A percentile compares a stretch with the other conserved stretches of the same genome.
These are phyloP conservation scores for Saccharum hybrid DNA, from an alignment of 202 grass and related monocot species.

Conservation along the genomic window DNA sequence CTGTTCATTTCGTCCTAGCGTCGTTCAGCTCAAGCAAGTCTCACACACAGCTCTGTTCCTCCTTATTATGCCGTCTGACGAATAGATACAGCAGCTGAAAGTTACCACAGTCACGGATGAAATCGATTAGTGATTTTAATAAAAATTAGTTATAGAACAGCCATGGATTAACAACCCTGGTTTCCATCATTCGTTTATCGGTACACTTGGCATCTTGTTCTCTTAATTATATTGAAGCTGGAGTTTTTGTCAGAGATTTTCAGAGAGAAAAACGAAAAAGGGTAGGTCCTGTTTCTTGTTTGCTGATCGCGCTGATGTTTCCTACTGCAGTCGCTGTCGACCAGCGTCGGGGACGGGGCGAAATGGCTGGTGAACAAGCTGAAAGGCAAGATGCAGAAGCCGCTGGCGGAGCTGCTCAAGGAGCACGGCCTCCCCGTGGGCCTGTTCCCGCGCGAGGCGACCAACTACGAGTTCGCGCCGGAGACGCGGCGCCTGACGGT, in stretches of 20 bases:
- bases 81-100: not conserved
- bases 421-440: slow-evolving; percentile 82
- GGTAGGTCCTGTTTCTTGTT: too few relatives aligned
- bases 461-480: slow-evolving; percentile 84
- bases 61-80: not conserved
- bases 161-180: not conserved
- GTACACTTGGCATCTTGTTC: not conserved
- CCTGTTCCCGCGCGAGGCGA: slow-evolving; percentile 81
- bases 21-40: not conserved
- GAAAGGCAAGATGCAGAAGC: slow-evolving; percentile 97
- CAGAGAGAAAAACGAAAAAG: not conserved
- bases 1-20: not conserved
- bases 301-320: slow-evolving; percentile 15
- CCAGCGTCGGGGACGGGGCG: slow-evolving; percentile 70
- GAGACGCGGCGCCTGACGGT: slow-evolving; percentile 79
- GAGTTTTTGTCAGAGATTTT: not conserved
- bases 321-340: slow-evolving; percentile 73
- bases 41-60: too few relatives aligned
- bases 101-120: too few relatives aligned
- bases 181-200: not conserved
- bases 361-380: slow-evolving; percentile 98
- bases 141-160: not conserved
- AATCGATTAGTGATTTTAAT: not conserved
- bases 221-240: not conserved
- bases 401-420: slow-evolving; percentile 70